These are phyloP conservation scores for Rosa hybrid DNA, from an alignment of 331 rosid genomes.

Conservation along the genomic window DNA sequence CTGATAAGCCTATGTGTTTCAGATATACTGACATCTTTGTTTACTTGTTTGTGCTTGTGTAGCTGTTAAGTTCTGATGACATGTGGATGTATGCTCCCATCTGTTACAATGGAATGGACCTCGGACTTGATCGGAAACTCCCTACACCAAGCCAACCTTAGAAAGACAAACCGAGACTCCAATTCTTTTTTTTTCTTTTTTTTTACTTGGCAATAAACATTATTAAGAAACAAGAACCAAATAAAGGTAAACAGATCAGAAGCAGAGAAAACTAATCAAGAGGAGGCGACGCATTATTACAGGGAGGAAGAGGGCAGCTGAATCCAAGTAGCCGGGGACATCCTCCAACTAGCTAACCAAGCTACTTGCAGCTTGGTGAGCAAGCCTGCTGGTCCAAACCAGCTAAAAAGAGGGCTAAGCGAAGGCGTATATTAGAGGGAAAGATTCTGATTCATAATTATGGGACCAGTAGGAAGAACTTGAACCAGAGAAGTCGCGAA, in stretches of 20 bases:
- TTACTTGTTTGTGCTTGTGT: conserved; percentile 27
- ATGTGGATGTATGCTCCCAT: conserved; percentile 93
- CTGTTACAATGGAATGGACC: conserved; percentile 73
- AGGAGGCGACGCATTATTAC: not conserved
- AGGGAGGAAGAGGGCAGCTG: not conserved
- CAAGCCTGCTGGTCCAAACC: not conserved
- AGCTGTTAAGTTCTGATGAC: conserved; percentile 85
- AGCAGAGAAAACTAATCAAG: not conserved
- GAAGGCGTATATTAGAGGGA: not conserved
- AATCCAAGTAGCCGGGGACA: not conserved
- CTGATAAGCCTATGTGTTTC: not conserved
- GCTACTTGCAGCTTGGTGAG: not conserved
- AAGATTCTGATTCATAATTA: not conserved
- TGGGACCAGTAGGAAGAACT: not conserved
- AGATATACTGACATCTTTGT: not conserved
- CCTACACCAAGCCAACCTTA: conserved; percentile 34
- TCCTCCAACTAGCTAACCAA: not conserved
- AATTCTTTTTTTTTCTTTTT: not conserved
- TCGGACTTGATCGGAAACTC: conserved; percentile 59
- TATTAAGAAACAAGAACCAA: not conserved
- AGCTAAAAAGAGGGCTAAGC: not conserved
- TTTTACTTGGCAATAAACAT: not conserved
- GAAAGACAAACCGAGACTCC: not conserved
- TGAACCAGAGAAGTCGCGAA: not conserved
- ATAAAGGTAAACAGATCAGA: not conserved